Evolutionary conservation across 192 early-diverging fungal species (phyloP).

Genomic region (Backusella circina): DNA sequence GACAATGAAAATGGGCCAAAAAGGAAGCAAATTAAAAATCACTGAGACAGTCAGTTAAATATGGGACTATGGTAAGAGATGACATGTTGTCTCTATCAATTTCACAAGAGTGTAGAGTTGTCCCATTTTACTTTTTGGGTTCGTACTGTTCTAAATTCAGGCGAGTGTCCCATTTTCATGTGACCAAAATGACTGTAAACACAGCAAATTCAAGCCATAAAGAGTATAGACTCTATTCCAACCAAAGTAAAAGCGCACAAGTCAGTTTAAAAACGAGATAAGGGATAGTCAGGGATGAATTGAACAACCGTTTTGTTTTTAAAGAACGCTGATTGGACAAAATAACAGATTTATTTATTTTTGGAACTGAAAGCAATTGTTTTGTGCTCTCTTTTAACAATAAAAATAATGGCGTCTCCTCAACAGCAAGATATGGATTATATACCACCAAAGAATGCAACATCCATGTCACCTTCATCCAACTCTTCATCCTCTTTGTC

Average conservation of each 20-base stretch:
- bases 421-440: neutral
- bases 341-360: neutral
- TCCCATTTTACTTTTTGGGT: no score
- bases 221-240: no score
- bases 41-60: no score
- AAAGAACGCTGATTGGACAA: neutral
- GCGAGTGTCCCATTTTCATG: no score
- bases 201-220: no score
- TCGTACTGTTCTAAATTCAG: no score
- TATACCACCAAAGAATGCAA: neutral
- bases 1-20: no score
- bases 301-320: neutral
- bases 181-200: no score
- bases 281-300: neutral
- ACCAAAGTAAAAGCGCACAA: neutral
- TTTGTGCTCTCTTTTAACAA: neutral
- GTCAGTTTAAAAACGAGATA: neutral
- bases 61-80: no score
- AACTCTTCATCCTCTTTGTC: conserved; percentile 10
- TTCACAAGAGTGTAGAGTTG: no score
- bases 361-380: neutral
- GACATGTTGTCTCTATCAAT: no score
- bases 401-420: neutral
- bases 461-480: neutral
- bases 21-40: no score